Percentiles rank a stretch among this genome's conserved stretches.
These are phyloP conservation scores for Salix suchowensis DNA, from an alignment of 345 rosid species.

Conservation along the genomic window DNA sequence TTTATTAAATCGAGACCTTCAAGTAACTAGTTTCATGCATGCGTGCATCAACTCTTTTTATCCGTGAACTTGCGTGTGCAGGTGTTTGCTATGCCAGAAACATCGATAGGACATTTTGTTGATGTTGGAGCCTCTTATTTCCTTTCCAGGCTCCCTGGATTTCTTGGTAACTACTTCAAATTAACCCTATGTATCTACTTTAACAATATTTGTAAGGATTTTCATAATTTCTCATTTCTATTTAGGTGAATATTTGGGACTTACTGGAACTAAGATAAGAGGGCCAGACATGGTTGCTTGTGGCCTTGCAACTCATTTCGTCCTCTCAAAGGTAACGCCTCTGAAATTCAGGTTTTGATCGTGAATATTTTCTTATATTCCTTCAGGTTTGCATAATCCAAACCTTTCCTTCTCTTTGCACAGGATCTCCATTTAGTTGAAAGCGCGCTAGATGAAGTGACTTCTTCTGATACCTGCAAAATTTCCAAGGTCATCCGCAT, in stretches of 20 bases:
- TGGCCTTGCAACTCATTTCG: slow-evolving; percentile 35
- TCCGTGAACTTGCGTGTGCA: not conserved
- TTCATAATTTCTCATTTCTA: not conserved
- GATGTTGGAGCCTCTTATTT: slow-evolving; percentile 26
- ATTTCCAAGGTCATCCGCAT: slow-evolving; percentile 3
- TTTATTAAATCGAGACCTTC: too few species aligned
- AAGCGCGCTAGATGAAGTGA: not conserved
- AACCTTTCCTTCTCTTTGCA: not conserved
- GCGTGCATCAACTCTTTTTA: too few species aligned
- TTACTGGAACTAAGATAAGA: slow-evolving; percentile 22
- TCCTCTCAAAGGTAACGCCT: slow-evolving; percentile 19
- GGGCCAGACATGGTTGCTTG: slow-evolving; percentile 32
- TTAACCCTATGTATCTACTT: not conserved
- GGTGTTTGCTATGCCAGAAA: slow-evolving; percentile 32
- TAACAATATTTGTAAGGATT: not conserved
- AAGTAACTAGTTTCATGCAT: too few species aligned
- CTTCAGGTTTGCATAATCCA: not conserved
- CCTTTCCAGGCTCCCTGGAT: slow-evolving; percentile 26
- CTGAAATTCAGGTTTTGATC: not conserved
- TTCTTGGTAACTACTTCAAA: slow-evolving; percentile 10
- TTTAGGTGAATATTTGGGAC: slow-evolving; percentile 28
- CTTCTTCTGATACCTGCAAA: not conserved
- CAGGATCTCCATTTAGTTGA: slow-evolving; percentile 15
- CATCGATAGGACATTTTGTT: slow-evolving; percentile 18
- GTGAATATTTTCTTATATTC: not conserved